Evolutionary conservation across 192 early-diverging fungal species (phyloP).

Genomic region (Geosiphon pyriformis): DNA sequence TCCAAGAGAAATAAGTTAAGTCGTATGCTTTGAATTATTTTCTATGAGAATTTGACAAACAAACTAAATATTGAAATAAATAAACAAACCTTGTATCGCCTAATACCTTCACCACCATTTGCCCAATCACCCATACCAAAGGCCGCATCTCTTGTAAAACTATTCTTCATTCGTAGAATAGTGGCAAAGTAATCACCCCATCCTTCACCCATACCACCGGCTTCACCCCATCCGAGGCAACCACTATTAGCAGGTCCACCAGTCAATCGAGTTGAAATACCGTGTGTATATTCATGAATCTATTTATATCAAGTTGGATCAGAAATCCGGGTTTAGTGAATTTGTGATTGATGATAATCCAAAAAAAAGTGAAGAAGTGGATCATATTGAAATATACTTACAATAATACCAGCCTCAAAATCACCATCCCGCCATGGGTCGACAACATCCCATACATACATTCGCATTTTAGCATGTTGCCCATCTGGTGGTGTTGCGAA

Average conservation of each 20-base stretch:
- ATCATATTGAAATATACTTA: slow-evolving; percentile 16
- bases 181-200: slow-evolving; percentile 94
- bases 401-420: slow-evolving; percentile 83
- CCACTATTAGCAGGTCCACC: slow-evolving; percentile 87
- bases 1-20: slow-evolving; percentile 12
- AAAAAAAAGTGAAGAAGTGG: background rate
- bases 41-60: too few species aligned
- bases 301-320: background rate
- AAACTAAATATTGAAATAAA: too few species aligned
- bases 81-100: slow-evolving; percentile 45
- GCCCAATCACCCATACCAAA: slow-evolving; percentile 81
- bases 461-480: slow-evolving; percentile 84
- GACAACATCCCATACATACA: slow-evolving; percentile 88
- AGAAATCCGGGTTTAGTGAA: background rate
- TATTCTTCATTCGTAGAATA: slow-evolving; percentile 58
- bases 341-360: background rate
- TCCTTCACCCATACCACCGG: slow-evolving; percentile 92
- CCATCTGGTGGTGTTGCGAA: slow-evolving; percentile 97
- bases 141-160: slow-evolving; percentile 45
- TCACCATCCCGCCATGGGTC: slow-evolving; percentile 76
- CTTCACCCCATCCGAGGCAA: slow-evolving; percentile 83
- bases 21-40: too few species aligned
- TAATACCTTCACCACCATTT: slow-evolving; percentile 84
- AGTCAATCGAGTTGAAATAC: slow-evolving; percentile 85
- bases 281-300: slow-evolving; percentile 93